Percentiles rank a stretch among this genome's conserved stretches.
Conservation (phyloP, 1,284 basidiomycete genomes). For the Takashimella koratensis region DNA sequence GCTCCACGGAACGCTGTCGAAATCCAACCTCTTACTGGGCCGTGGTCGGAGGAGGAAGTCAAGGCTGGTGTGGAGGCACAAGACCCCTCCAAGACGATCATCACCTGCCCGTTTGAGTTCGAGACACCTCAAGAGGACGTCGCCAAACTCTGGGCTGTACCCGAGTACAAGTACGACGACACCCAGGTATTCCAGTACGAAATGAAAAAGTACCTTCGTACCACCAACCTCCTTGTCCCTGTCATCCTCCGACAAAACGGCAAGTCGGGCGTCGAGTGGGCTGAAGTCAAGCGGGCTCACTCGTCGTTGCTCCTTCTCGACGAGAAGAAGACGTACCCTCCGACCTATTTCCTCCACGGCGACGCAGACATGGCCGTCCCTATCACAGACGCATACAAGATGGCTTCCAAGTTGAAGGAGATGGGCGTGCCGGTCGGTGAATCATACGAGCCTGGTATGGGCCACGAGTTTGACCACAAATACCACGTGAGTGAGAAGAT, state of each 20-base stretch:
- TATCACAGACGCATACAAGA: conserved; percentile 3
- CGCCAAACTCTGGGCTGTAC: conserved; percentile 10
- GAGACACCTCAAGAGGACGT: conserved; percentile 12
- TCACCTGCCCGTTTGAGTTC: conserved; percentile 16
- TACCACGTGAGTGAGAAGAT: conserved; percentile 20
- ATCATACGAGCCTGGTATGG: conserved; percentile 12
- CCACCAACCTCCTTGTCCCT: conserved; percentile 6
- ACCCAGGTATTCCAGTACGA: conserved; percentile 16
- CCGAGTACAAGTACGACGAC: conserved; percentile 9
- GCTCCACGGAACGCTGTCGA: conserved; percentile 2
- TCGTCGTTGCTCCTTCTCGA: conserved; percentile 10
- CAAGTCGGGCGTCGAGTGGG: conserved; percentile 6
- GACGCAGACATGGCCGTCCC: conserved; percentile 13
- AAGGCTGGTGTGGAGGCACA: neutral
- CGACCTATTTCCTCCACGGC: conserved; percentile 20
- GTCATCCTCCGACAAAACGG: conserved; percentile 7
- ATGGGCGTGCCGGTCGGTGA: conserved; percentile 13
- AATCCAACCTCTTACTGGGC: conserved; percentile 13
- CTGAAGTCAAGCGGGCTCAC: neutral
- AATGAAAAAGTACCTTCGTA: conserved; percentile 15
- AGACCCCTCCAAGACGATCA: conserved; percentile 12
- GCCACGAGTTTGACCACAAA: conserved; percentile 21
- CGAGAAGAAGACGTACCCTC: conserved; percentile 10
- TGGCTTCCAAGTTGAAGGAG: conserved; percentile 12
- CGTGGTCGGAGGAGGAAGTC: conserved; percentile 20